phyloP scores from a whole-genome alignment of 2,329 filamentous ascomycete genomes.

The Phialophora chinensis region DNA sequence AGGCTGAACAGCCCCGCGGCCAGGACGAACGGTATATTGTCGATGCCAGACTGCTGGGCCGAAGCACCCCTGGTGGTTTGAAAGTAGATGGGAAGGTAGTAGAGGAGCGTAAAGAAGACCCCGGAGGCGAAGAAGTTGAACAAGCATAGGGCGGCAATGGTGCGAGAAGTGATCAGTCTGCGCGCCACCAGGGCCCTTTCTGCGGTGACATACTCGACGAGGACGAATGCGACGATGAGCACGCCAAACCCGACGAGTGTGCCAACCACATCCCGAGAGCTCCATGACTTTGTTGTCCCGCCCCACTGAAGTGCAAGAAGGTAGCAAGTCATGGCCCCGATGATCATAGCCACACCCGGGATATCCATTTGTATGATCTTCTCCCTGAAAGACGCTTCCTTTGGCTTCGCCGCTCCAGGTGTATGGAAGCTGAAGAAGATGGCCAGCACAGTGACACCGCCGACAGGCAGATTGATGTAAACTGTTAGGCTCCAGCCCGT shows the following conservation, averaged over 20 bases:
- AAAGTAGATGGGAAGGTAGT: constrained; percentile 58
- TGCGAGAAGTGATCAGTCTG: constrained; percentile 48
- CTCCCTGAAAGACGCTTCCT: neutral
- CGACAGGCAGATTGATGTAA: constrained; percentile 45
- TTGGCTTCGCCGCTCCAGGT: constrained; percentile 5
- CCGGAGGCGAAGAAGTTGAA: constrained; percentile 48
- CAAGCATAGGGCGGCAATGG: constrained; percentile 43
- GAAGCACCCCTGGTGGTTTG: constrained; percentile 47
- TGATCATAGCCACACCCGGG: neutral
- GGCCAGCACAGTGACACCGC: constrained; percentile 45
- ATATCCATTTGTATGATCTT: neutral
- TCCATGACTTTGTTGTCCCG: neutral
- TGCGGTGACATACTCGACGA: constrained; percentile 45
- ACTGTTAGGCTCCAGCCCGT: constrained; percentile 22
- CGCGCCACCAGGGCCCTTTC: constrained; percentile 49
- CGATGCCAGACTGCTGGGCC: constrained; percentile 48
- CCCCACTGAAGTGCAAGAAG: constrained; percentile 2
- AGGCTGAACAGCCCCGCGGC: constrained; percentile 43
- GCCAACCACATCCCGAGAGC: neutral
- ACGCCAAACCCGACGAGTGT: constrained; percentile 30
- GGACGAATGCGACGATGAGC: constrained; percentile 34
- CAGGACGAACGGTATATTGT: constrained; percentile 51
- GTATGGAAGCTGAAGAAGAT: constrained; percentile 43
- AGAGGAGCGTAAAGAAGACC: constrained; percentile 47
- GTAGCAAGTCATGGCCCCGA: neutral